Evolutionary conservation across 352 stramenopile genomes (phyloP), one percentile per base, ranked within the genome.

Genomic region (Ochromonadaceae sp.): DNA sequence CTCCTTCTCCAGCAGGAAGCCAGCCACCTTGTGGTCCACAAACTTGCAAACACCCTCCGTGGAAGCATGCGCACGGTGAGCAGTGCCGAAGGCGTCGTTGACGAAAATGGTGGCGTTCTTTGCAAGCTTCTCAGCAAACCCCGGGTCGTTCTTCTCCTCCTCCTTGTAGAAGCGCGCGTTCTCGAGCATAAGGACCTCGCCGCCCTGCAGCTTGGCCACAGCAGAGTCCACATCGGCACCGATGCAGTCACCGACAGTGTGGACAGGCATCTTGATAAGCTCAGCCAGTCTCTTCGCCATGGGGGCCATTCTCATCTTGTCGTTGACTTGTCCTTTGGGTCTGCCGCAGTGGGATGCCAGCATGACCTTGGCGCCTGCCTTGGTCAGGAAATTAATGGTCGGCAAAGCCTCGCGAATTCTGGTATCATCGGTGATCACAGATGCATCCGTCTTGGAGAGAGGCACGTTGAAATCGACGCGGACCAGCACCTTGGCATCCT

Each of bases 11-110:
- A 99, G 75, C 35, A 99, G 72, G 72, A 98, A 97, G 53, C 95
- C 93, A 40, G 87, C 89, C 26, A 82, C 81, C 39, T 76, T 78
- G 14, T 85, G 60, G 47, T 86, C 69, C 36, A 78, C 65, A 55
- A 66, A 72, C 41, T 75, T 73, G 30, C 78, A 73, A 31, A 99
- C 90, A 58, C 93, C 95, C 47, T 94, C 95, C 72, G 95, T 99
- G 38, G 90, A 98, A 68, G 83, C 93, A 75, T 99, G 95, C 10
- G 92, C 93, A 65, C 95, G 86, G 79, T 99, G 95, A 22, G 93
- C 92, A 40, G 93, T 99, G 52, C 95, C 95, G 76, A 99, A 99
- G 30, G 95, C 95, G 75, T 99, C 94, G 79, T 97, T 98, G 17
- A 98, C 90, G 78, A 95, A 99, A 66, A 98, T 84, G 74, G 98